These are phyloP conservation scores for Galerina sulciceps DNA, from an alignment of 768 basidiomycete genomes.

Conservation along the genomic window DNA sequence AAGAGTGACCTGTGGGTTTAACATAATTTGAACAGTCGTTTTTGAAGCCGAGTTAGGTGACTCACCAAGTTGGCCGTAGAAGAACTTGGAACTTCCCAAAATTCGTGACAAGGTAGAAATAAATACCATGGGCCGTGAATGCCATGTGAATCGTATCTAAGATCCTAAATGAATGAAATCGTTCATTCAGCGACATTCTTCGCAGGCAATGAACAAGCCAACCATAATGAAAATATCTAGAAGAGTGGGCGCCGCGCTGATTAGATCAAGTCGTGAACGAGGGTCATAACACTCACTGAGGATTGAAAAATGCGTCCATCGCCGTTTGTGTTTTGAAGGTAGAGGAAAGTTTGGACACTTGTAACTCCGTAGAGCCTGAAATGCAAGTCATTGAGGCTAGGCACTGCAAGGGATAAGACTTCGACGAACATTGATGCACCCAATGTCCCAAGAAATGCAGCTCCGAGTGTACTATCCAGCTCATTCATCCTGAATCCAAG, in stretches of 20 bases:
- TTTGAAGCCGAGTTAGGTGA: background rate
- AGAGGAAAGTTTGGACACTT: conserved; percentile 25
- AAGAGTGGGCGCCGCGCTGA: background rate
- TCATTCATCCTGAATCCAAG: background rate
- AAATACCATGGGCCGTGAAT: conserved; percentile 23
- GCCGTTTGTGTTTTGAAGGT: conserved; percentile 13
- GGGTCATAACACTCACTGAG: conserved; percentile 8
- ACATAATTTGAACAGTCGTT: background rate
- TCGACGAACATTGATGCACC: conserved; percentile 14
- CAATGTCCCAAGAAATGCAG: conserved; percentile 18
- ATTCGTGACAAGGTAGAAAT: conserved; percentile 22
- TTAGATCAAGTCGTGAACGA: background rate
- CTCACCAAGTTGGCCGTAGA: conserved; percentile 21
- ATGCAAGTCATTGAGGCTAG: background rate
- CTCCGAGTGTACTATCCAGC: conserved; percentile 19
- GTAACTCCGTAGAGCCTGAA: conserved; percentile 23
- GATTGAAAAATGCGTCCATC: conserved; percentile 17
- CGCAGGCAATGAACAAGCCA: background rate
- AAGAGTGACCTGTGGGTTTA: conserved; percentile 19
- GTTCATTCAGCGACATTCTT: background rate
- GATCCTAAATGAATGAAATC: conserved; percentile 2
- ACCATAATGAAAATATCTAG: conserved; percentile 25
- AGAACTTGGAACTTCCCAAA: conserved; percentile 19
- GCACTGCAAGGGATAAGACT: background rate
- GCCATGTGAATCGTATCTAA: conserved; percentile 21